Base-by-base conservation (phyloP, 1,139 yeast species). In the Geotrichum aggregatum region DNA sequence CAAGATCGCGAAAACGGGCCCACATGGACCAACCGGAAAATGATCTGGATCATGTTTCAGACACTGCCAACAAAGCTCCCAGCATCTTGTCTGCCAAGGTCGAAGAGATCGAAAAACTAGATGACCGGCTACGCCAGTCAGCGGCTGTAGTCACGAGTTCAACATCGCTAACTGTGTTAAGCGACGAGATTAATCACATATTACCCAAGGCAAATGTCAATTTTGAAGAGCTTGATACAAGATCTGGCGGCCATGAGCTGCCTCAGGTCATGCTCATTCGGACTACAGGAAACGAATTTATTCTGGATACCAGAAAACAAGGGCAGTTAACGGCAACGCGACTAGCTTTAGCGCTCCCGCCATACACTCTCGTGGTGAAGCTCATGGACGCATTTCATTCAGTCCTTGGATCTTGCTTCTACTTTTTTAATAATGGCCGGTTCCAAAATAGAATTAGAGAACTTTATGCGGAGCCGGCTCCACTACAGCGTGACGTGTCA, bases 321-420 rank as follows among this genome's bases (percentile, higher is more conserved):
- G 33, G 38, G 7, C 14, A 14, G 16, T 31, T 18, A 19, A 18
- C 40, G 14, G 14, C 44, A 4, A 16, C 10, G 13, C 7, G 22
- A 14, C 10, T 44, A 2, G 10, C 13, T 8, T 79, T 84, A 62
- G 77, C 86, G 0, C 70, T 86, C 31, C 95, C 96, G 0, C 78
- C 88, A 11, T 84, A 83, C 59, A 81, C 88, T 1, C 83, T 84
- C 61, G 92, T 95, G 11, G 77, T 84, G 77, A 67, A 83, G 13
- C 71, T 86, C 53, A 85, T 85, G n/a, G 91, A 84, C 61, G 82
- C 87, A 0, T 87, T 87, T 61, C 78, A 86, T 54, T 82, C 84
- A 50, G 87, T 84, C 63, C 83, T 87, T 61, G 92, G 85, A 64
- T 94, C 92, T 0, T 85, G 95, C 61, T 87, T 86, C 66, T 87